phyloP scores from a whole-genome alignment of 2,329 filamentous ascomycete genomes.

The Fusarium globosum region DNA sequence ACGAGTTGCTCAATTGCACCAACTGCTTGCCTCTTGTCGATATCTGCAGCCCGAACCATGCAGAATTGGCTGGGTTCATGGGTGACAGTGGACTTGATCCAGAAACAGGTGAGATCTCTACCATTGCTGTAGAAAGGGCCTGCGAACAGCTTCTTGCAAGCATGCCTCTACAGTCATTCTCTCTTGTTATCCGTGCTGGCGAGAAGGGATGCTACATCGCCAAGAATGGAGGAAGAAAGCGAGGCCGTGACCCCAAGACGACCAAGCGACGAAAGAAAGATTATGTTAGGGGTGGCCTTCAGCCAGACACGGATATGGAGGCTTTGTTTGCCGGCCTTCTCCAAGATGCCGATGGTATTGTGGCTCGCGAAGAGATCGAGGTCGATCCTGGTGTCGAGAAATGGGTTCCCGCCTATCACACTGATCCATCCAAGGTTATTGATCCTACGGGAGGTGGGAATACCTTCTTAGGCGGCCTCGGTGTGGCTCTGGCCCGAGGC shows the following conservation, averaged over 20 bases:
- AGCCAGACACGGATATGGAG: constrained; percentile 71
- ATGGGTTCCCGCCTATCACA: constrained; percentile 85
- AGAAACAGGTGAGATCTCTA: constrained; percentile 65
- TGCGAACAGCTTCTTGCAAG: constrained; percentile 72
- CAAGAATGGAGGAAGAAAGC: constrained; percentile 65
- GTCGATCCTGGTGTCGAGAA: constrained; percentile 72
- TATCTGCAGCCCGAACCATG: constrained; percentile 82
- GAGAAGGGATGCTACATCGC: constrained; percentile 77
- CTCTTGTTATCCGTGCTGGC: constrained; percentile 77
- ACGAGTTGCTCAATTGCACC: constrained; percentile 72
- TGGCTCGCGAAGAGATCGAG: constrained; percentile 68
- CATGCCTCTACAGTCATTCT: constrained; percentile 72
- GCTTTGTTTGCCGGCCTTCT: constrained; percentile 69
- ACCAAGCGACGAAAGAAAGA: constrained; percentile 56
- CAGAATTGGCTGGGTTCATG: constrained; percentile 90
- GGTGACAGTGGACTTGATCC: constrained; percentile 67
- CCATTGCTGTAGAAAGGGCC: constrained; percentile 63
- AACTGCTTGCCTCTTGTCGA: constrained; percentile 71
- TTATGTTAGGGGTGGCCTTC: constrained; percentile 62
- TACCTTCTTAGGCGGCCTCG: constrained; percentile 77
- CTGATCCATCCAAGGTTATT: constrained; percentile 67
- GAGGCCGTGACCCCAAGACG: constrained; percentile 46
- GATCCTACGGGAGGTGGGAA: constrained; percentile 97
- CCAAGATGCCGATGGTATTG: constrained; percentile 63
- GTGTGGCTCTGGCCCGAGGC: constrained; percentile 69